Evolutionary conservation across 257 asterid species (phyloP).

Genomic region (Hygrophila difformis): DNA sequence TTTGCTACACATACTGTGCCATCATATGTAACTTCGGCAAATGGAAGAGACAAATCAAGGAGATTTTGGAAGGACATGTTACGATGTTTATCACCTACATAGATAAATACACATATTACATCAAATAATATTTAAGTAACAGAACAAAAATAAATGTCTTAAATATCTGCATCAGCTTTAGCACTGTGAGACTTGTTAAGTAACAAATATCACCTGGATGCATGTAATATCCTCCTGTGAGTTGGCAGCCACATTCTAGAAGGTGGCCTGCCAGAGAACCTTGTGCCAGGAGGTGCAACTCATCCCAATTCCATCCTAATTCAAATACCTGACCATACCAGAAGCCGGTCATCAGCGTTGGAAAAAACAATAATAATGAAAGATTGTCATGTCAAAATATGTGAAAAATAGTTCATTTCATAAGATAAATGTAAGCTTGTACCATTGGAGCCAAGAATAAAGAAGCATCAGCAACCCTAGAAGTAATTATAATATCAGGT

Average conservation of each 20-base stretch:
- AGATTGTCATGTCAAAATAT: too few species aligned
- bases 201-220: slow-evolving; percentile 73
- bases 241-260: slow-evolving; percentile 98
- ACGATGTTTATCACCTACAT: slow-evolving; percentile 74
- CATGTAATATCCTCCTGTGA: slow-evolving; percentile 95
- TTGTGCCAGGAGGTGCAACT: slow-evolving; percentile 70
- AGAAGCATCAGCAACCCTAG: slow-evolving; percentile 98
- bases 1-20: slow-evolving; percentile 76
- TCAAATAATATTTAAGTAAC: slow-evolving; percentile 4
- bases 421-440: slow-evolving; percentile 17
- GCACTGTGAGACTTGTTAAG: neutral
- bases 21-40: slow-evolving; percentile 65
- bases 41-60: slow-evolving; percentile 83
- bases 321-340: slow-evolving; percentile 60
- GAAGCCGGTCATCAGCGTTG: slow-evolving; percentile 1
- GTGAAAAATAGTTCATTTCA: slow-evolving; percentile 1
- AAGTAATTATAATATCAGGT: slow-evolving; percentile 81
- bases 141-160: slow-evolving; percentile 11
- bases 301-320: slow-evolving; percentile 98
- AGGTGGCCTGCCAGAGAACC: slow-evolving; percentile 94
- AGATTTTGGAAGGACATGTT: slow-evolving; percentile 67
- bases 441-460: slow-evolving; percentile 95
- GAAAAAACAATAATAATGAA: too few species aligned
- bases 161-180: slow-evolving; percentile 5
- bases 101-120: slow-evolving; percentile 10